A percentile compares a stretch with the other conserved stretches of the same genome.
Evolutionary conservation across 495 filamentous ascomycete genomes (phyloP).

Genomic region (Neurospora sp.): DNA sequence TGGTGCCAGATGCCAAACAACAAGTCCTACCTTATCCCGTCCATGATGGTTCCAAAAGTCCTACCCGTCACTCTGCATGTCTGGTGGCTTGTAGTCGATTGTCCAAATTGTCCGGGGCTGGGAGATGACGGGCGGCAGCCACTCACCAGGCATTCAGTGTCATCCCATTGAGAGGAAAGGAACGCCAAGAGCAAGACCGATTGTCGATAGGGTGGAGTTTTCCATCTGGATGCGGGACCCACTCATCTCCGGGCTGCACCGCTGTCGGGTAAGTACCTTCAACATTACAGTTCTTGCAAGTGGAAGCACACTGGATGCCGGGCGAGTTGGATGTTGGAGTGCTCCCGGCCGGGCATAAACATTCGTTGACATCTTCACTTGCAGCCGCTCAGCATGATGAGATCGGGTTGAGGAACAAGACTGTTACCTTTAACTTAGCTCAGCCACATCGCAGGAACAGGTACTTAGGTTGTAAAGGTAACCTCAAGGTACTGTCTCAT

Average conservation of each 20-base stretch:
- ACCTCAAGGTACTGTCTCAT: not conserved
- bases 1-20: not conserved
- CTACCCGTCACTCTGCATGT: not conserved
- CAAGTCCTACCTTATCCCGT: not conserved
- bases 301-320: not conserved
- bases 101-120: not conserved
- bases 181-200: not conserved
- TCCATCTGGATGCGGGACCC: not conserved
- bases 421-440: not conserved
- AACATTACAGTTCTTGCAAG: not conserved
- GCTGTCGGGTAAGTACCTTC: not conserved
- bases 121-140: not conserved
- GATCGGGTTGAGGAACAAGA: not conserved
- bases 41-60: not conserved
- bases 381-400: conserved; percentile 7
- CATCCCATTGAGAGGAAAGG: not conserved
- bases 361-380: not conserved
- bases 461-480: not conserved
- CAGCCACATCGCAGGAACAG: not conserved
- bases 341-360: not conserved
- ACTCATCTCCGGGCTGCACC: not conserved
- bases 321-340: not conserved
- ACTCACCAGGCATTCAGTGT: not conserved
- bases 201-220: not conserved
- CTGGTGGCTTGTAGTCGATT: not conserved